Evolutionary conservation across 2,329 filamentous ascomycete species (phyloP).

Genomic region (Tolypocladium ovalisporum): DNA sequence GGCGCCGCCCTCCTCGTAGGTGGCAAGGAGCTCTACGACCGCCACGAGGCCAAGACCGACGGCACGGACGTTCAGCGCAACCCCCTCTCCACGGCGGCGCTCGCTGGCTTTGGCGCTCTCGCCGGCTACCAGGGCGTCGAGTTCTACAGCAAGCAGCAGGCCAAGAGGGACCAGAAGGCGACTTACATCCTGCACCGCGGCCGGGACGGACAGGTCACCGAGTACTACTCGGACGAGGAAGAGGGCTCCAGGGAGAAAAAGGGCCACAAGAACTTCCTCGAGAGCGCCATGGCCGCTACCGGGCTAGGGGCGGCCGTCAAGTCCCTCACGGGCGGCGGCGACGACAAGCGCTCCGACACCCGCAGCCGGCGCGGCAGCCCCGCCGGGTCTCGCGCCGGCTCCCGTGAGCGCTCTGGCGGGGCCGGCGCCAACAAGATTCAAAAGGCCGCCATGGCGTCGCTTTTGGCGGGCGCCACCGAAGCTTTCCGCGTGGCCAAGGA

Average conservation of each 20-base stretch:
- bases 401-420: conserved; percentile 42
- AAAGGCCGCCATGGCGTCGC: conserved; percentile 82
- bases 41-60: conserved; percentile 44
- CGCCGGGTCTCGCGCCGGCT: conserved; percentile 36
- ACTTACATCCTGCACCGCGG: conserved; percentile 42
- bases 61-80: conserved; percentile 44
- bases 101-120: conserved; percentile 53
- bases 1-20: conserved; percentile 55
- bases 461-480: conserved; percentile 83
- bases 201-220: conserved; percentile 38
- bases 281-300: conserved; percentile 50
- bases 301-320: conserved; percentile 52
- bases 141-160: conserved; percentile 48
- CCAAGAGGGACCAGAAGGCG: conserved; percentile 45
- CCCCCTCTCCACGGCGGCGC: conserved; percentile 45
- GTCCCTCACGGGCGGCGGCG: conserved; percentile 39
- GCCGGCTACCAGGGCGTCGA: conserved; percentile 55
- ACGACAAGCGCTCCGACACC: conserved; percentile 27
- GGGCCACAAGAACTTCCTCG: conserved; percentile 53
- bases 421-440: conserved; percentile 50
- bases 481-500: conserved; percentile 86
- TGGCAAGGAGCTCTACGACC: conserved; percentile 56
- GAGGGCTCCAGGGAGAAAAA: conserved; percentile 43
- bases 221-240: conserved; percentile 49
- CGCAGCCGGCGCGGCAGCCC: conserved; percentile 38